Percentiles rank a stretch among this genome's conserved stretches.
These are phyloP conservation scores for Laetiporus sulphureus DNA, from an alignment of 1,284 basidiomycete genomes.

Conservation along the genomic window DNA sequence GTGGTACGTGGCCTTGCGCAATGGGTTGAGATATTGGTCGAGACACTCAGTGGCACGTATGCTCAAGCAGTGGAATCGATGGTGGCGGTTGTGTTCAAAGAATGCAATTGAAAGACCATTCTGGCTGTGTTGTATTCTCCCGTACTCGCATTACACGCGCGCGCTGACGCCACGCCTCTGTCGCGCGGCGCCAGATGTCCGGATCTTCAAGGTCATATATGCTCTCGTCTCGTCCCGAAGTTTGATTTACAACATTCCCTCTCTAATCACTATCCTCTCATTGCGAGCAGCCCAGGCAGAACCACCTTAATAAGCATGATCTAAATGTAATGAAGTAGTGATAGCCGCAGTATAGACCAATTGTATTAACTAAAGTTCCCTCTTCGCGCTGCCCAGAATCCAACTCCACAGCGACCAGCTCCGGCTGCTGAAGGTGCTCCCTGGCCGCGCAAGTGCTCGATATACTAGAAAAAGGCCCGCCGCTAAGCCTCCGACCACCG, in stretches of 20 bases:
- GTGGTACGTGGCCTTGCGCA: constrained; percentile 7
- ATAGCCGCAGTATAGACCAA: not conserved
- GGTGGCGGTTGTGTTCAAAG: constrained; percentile 12
- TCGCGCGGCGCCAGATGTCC: constrained; percentile 28
- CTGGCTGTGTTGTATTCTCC: constrained; percentile 18
- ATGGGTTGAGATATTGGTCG: constrained; percentile 2
- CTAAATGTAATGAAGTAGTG: too few relatives aligned
- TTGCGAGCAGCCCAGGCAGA: too few relatives aligned
- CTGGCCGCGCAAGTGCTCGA: constrained; percentile 58
- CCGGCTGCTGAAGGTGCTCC: constrained; percentile 47
- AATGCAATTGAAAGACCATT: constrained; percentile 12
- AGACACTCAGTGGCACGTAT: not conserved
- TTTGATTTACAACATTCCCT: too few relatives aligned
- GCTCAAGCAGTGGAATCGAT: constrained; percentile 9
- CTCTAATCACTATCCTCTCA: too few relatives aligned
- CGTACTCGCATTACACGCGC: constrained; percentile 13
- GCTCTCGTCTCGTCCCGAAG: too few relatives aligned
- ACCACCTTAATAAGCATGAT: too few relatives aligned
- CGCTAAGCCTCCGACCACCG: constrained; percentile 61
- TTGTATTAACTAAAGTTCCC: constrained; percentile 23
- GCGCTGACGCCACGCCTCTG: constrained; percentile 24
- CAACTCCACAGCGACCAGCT: constrained; percentile 52
- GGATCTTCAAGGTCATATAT: constrained; percentile 9
- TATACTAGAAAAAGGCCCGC: constrained; percentile 64
- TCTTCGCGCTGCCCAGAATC: constrained; percentile 43